phyloP scores from a whole-genome alignment of 208 protist genomes.

The Strigomonas culicis region DNA sequence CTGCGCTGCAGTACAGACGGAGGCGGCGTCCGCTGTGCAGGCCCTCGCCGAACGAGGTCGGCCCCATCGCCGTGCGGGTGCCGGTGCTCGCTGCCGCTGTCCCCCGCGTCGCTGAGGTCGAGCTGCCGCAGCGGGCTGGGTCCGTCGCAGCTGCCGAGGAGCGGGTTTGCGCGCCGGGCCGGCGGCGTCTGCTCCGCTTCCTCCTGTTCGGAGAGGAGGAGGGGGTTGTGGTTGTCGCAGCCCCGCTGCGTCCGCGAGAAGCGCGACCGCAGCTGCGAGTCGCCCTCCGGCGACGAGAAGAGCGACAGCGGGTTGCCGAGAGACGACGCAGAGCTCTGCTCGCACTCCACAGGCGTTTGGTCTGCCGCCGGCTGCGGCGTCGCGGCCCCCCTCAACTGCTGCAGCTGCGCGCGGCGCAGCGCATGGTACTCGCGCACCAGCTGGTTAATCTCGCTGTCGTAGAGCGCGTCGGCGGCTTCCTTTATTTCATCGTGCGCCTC shows the following conservation, averaged over 20 bases:
- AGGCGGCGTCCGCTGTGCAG: too few relatives aligned
- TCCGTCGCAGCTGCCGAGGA: too few relatives aligned
- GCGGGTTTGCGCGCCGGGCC: too few relatives aligned
- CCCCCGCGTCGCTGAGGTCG: not conserved
- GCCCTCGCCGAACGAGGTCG: too few relatives aligned
- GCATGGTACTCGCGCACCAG: slow-evolving; percentile 6
- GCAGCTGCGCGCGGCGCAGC: not conserved
- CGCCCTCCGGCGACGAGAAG: not conserved
- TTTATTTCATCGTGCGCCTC: not conserved
- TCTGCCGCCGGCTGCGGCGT: not conserved
- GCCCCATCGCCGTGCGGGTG: not conserved
- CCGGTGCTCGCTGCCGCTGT: not conserved
- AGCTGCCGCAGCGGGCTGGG: not conserved
- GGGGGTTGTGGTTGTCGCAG: not conserved
- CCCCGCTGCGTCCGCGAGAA: not conserved
- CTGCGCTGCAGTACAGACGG: too few relatives aligned
- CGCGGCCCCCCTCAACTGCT: too few relatives aligned
- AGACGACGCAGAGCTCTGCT: not conserved
- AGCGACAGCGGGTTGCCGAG: not conserved
- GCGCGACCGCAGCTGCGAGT: not conserved
- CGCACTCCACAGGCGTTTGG: not conserved
- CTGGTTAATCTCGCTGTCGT: not conserved
- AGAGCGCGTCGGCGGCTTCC: not conserved
- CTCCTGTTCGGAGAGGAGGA: not conserved
- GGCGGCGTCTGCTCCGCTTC: too few relatives aligned